phyloP scores from a whole-genome alignment of 495 filamentous ascomycete genomes.

The Clavariopsis aquatica region DNA sequence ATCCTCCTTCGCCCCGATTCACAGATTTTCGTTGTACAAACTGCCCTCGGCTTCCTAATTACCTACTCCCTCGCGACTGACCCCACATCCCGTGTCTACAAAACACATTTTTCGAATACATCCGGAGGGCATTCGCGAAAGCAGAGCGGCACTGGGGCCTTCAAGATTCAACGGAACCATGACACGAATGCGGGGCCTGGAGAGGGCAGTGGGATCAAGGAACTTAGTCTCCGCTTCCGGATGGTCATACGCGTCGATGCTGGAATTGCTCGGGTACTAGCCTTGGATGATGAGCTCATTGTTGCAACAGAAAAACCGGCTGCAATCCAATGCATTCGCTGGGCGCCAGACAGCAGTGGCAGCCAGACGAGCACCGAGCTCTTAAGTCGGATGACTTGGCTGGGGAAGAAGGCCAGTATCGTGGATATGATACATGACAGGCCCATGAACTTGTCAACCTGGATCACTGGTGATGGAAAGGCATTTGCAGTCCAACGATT shows the following conservation, averaged over 20 bases:
- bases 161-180: slow-evolving; percentile 55
- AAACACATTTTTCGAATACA: slow-evolving; percentile 68
- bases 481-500: slow-evolving; percentile 88
- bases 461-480: slow-evolving; percentile 87
- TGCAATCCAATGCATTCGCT: slow-evolving; percentile 93
- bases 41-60: slow-evolving; percentile 81
- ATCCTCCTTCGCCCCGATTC: slow-evolving; percentile 89
- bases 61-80: slow-evolving; percentile 93
- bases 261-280: slow-evolving; percentile 82
- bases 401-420: slow-evolving; percentile 73
- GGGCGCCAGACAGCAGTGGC: slow-evolving; percentile 78
- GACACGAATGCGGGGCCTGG: slow-evolving; percentile 55
- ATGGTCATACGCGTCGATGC: slow-evolving; percentile 99
- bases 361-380: slow-evolving; percentile 90
- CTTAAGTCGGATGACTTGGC: slow-evolving; percentile 79
- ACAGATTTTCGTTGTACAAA: slow-evolving; percentile 89
- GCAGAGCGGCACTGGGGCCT: slow-evolving; percentile 62
- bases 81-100: slow-evolving; percentile 77
- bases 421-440: slow-evolving; percentile 91
- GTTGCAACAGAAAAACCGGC: slow-evolving; percentile 92
- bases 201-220: slow-evolving; percentile 77
- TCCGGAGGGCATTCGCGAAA: slow-evolving; percentile 67
- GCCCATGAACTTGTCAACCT: slow-evolving; percentile 94
- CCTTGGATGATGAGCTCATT: slow-evolving; percentile 88
- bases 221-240: slow-evolving; percentile 86